A percentile compares a stretch with the other conserved stretches of the same genome.
Evolutionary conservation across 2,329 filamentous ascomycete genomes (phyloP).

Genomic region (Aspergillus ochraceoroseus): DNA sequence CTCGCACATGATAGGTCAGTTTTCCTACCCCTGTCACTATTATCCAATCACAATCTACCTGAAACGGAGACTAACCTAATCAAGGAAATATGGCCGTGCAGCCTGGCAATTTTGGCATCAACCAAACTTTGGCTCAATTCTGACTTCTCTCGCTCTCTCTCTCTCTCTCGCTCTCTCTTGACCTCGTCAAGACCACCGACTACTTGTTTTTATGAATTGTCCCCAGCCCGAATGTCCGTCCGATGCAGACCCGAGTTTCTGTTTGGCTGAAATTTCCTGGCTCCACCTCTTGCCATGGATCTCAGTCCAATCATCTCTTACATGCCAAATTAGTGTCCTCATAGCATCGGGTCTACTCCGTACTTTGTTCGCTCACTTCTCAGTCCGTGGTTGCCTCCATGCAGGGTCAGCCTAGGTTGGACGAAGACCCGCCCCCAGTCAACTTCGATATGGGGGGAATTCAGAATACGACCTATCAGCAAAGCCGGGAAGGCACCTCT

Average conservation of each 20-base stretch:
- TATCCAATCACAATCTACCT: neutral
- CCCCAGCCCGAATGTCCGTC: conserved; percentile 9
- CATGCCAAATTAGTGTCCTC: neutral
- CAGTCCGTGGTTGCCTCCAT: too few species aligned
- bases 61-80: neutral
- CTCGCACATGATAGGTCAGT: conserved; percentile 4
- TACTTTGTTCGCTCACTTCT: neutral
- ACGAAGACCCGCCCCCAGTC: too few species aligned
- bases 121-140: too few species aligned
- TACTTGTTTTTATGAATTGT: neutral
- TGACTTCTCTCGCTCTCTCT: neutral
- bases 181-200: too few species aligned
- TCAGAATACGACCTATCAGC: too few species aligned
- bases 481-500: too few species aligned
- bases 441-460: too few species aligned
- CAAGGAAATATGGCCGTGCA: conserved; percentile 12
- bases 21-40: conserved; percentile 1
- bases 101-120: neutral
- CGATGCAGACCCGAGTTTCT: conserved; percentile 25
- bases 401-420: too few species aligned
- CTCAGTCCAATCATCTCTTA: conserved; percentile 1
- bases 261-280: conserved; percentile 19
- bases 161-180: neutral
- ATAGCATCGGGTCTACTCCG: neutral
- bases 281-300: conserved; percentile 4